Percentiles rank a stretch among this genome's conserved stretches.
Evolutionary conservation across 768 basidiomycete species (phyloP).

Genomic region (Leccinum disarticulatum): DNA sequence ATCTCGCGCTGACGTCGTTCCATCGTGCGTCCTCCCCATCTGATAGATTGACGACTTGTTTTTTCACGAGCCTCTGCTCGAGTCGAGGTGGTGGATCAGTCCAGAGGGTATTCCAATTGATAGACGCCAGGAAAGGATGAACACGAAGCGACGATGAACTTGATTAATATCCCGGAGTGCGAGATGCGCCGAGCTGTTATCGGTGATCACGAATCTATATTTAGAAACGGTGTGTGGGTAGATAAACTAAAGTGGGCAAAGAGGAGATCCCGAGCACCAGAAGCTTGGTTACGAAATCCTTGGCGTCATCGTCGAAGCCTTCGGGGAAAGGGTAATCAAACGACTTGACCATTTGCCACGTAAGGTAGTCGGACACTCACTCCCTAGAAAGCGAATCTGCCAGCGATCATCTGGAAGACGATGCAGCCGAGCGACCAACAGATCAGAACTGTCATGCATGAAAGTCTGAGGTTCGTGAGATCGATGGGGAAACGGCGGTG

Average conservation of each 20-base stretch:
- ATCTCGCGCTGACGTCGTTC: slow-evolving; percentile 54
- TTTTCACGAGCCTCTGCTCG: slow-evolving; percentile 58
- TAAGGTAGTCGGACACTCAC: slow-evolving; percentile 88
- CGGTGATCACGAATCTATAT: slow-evolving; percentile 57
- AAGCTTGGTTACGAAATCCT: slow-evolving; percentile 74
- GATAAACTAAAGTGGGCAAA: background rate
- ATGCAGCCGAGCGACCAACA: slow-evolving; percentile 95
- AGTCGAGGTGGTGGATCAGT: slow-evolving; percentile 56
- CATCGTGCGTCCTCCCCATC: slow-evolving; percentile 38
- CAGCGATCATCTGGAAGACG: slow-evolving; percentile 39
- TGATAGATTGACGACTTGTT: slow-evolving; percentile 19
- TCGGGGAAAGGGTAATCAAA: slow-evolving; percentile 86
- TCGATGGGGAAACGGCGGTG: background rate
- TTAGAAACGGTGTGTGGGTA: slow-evolving; percentile 8
- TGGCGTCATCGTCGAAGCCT: slow-evolving; percentile 78
- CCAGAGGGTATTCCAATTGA: slow-evolving; percentile 69
- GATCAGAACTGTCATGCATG: slow-evolving; percentile 71
- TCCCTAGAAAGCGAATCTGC: slow-evolving; percentile 88
- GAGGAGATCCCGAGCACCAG: slow-evolving; percentile 47
- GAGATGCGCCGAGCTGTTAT: slow-evolving; percentile 57
- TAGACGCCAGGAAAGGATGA: slow-evolving; percentile 60
- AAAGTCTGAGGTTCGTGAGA: background rate
- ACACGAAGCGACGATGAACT: slow-evolving; percentile 46
- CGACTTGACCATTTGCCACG: slow-evolving; percentile 91
- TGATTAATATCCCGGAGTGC: slow-evolving; percentile 24